These are phyloP conservation scores for Nissolia schottii DNA, from an alignment of 306 rosid genomes.

Conservation along the genomic window DNA sequence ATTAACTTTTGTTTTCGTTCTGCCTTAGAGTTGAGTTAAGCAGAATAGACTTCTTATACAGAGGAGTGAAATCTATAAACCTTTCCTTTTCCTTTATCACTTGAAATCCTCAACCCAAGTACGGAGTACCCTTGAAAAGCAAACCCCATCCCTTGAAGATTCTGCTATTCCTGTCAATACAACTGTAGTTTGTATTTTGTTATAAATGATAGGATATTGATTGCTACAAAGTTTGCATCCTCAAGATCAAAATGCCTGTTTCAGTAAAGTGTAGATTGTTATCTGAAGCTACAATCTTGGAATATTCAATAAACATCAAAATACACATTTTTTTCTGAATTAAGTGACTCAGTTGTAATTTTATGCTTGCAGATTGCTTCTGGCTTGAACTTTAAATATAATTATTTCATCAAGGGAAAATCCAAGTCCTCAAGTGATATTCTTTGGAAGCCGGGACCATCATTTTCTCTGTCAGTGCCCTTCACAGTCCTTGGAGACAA, in stretches of 20 bases:
- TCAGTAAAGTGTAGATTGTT: not conserved
- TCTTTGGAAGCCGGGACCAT: constrained; percentile 91
- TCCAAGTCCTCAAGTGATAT: constrained; percentile 48
- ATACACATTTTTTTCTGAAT: constrained; percentile 6
- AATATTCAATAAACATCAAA: constrained; percentile 14
- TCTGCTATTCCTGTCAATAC: constrained; percentile 8
- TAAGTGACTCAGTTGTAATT: constrained; percentile 21
- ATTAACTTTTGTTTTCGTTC: constrained; percentile 13
- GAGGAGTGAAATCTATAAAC: not conserved
- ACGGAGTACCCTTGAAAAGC: constrained; percentile 2
- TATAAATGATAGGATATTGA: not conserved
- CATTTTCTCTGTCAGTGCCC: constrained; percentile 77
- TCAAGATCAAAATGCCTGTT: constrained; percentile 1
- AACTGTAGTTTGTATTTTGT: not conserved
- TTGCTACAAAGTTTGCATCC: constrained; percentile 3
- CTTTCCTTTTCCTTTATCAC: not conserved
- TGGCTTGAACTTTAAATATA: constrained; percentile 76
- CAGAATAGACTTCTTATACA: not conserved
- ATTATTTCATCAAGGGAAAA: constrained; percentile 73
- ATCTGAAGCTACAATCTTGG: constrained; percentile 4
- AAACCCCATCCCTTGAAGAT: not conserved
- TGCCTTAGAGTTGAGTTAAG: not conserved
- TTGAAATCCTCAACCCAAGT: constrained; percentile 13
- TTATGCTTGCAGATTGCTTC: constrained; percentile 55
- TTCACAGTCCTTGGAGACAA: constrained; percentile 33